A percentile compares a stretch with the other conserved stretches of the same genome.
These are phyloP conservation scores for Pseudozyma tsukubaensis DNA, from an alignment of 1,284 basidiomycete species.

Conservation along the genomic window DNA sequence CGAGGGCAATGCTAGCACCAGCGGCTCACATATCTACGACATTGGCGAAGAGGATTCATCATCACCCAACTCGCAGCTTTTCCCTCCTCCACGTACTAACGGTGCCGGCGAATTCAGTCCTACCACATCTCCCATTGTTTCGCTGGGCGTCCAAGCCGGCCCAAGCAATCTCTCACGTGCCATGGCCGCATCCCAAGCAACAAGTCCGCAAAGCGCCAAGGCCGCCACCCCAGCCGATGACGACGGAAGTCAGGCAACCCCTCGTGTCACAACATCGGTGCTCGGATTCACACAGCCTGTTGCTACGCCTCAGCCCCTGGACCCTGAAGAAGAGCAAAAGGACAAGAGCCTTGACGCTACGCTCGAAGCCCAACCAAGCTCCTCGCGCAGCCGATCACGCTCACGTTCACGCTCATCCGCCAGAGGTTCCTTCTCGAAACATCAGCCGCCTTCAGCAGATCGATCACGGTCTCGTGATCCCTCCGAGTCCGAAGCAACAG, in stretches of 20 bases:
- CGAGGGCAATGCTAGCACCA: constrained; percentile 33
- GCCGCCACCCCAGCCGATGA: constrained; percentile 25
- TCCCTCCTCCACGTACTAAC: constrained; percentile 22
- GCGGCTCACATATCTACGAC: constrained; percentile 42
- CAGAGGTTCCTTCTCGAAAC: constrained; percentile 3
- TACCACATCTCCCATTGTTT: constrained; percentile 37
- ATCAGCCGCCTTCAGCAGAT: constrained; percentile 13
- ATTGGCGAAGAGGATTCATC: constrained; percentile 43
- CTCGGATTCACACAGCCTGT: constrained; percentile 34
- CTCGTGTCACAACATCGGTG: constrained; percentile 29
- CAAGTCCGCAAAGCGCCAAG: constrained; percentile 37
- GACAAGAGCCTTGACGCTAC: constrained; percentile 23
- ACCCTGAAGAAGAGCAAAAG: constrained; percentile 8
- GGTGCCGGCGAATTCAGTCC: constrained; percentile 21
- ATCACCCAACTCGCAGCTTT: constrained; percentile 21
- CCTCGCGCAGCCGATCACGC: constrained; percentile 27
- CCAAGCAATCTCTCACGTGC: constrained; percentile 49
- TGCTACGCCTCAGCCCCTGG: constrained; percentile 22
- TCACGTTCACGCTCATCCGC: constrained; percentile 29
- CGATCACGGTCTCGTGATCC: constrained; percentile 27
- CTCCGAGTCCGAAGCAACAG: constrained; percentile 28
- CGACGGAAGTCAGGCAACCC: constrained; percentile 40
- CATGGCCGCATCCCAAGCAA: constrained; percentile 31
- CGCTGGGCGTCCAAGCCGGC: constrained; percentile 35
- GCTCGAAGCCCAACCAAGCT: neutral